These are phyloP conservation scores for Asterella californica DNA, from an alignment of 225 moss, liverwort and hornwort species.

Conservation along the genomic window DNA sequence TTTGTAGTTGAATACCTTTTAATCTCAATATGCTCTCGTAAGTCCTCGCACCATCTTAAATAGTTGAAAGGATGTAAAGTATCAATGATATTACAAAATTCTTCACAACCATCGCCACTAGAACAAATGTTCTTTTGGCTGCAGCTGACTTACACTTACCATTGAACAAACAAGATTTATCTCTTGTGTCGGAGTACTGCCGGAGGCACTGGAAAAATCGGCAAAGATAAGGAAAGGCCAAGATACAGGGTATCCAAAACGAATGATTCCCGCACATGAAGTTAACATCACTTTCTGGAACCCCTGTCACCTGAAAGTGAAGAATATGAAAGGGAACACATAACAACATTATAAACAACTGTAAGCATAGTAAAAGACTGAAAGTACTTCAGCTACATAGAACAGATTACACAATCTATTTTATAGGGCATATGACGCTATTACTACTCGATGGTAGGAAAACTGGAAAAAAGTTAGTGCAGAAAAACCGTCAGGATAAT, in stretches of 20 bases:
- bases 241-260: slow-evolving; percentile 76
- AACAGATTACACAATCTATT: neutral
- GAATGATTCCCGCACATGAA: slow-evolving; percentile 84
- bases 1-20: neutral
- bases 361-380: neutral
- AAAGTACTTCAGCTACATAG: neutral
- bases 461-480: neutral
- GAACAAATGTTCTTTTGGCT: neutral
- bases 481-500: neutral
- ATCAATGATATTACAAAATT: neutral
- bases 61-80: too few relatives aligned
- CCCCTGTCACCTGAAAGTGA: slow-evolving; percentile 57
- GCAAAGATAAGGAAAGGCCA: slow-evolving; percentile 89
- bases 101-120: neutral
- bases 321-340: neutral
- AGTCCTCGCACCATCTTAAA: neutral
- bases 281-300: slow-evolving; percentile 59
- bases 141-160: slow-evolving; percentile 38
- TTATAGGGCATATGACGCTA: too few relatives aligned
- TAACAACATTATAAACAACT: neutral
- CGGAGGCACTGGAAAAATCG: slow-evolving; percentile 91
- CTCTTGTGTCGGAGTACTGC: slow-evolving; percentile 85
- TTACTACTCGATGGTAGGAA: neutral
- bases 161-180: slow-evolving; percentile 84
- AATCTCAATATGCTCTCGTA: neutral